These are phyloP conservation scores for Laburnicola sp. DNA, from an alignment of 2,329 filamentous ascomycete species.

Conservation along the genomic window DNA sequence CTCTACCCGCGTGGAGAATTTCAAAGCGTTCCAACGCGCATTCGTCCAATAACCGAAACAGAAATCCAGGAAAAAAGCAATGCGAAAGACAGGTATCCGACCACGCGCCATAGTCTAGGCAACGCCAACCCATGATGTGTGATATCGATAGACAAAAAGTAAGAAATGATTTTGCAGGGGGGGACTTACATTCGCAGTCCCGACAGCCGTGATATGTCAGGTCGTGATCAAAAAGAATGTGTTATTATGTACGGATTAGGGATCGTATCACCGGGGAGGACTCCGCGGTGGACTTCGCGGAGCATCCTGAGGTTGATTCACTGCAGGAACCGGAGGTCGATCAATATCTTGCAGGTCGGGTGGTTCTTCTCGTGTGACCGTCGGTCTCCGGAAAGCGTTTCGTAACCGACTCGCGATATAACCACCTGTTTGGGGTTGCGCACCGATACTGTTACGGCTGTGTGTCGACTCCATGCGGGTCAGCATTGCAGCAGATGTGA, in stretches of 20 bases:
- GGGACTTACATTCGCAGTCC: slow-evolving; percentile 16
- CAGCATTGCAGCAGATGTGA: slow-evolving; percentile 85
- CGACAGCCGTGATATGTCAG: slow-evolving; percentile 33
- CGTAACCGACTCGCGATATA: slow-evolving; percentile 29
- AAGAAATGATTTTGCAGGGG: slow-evolving; percentile 26
- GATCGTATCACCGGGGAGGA: slow-evolving; percentile 17
- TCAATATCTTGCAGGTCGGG: slow-evolving; percentile 24
- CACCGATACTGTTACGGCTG: slow-evolving; percentile 34
- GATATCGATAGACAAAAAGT: slow-evolving; percentile 16
- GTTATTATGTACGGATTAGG: slow-evolving; percentile 18
- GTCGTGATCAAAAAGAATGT: slow-evolving; percentile 28
- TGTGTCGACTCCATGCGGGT: slow-evolving; percentile 75
- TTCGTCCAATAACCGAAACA: slow-evolving; percentile 6
- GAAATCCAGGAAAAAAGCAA: slow-evolving; percentile 17
- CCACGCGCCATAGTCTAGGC: slow-evolving; percentile 14
- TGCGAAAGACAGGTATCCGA: slow-evolving; percentile 8
- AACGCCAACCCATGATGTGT: slow-evolving; percentile 26
- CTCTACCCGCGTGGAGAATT: background rate
- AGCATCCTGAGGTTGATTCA: slow-evolving; percentile 18
- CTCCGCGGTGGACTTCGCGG: slow-evolving; percentile 28
- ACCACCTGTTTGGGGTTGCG: slow-evolving; percentile 15
- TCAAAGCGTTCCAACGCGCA: background rate
- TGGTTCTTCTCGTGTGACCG: slow-evolving; percentile 37
- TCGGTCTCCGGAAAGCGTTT: slow-evolving; percentile 37
- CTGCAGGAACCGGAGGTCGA: slow-evolving; percentile 25